These are phyloP conservation scores for Poronia punctata DNA, from an alignment of 495 filamentous ascomycete genomes.

Conservation along the genomic window DNA sequence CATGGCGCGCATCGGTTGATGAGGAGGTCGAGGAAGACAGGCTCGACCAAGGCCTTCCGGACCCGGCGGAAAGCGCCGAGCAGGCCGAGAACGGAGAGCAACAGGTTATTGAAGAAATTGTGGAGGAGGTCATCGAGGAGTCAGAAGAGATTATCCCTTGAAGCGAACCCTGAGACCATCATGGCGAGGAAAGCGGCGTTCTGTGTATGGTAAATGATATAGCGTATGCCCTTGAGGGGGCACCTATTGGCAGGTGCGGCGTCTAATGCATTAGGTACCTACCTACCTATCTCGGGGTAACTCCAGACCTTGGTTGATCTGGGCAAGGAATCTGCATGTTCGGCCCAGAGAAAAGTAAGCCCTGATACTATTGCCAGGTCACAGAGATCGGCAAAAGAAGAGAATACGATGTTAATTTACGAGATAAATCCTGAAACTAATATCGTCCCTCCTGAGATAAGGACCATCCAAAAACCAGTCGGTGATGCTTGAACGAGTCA, in stretches of 20 bases:
- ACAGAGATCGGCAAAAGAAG: too few species aligned
- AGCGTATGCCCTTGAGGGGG: not conserved
- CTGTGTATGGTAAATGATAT: conserved; percentile 18
- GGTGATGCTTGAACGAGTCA: too few species aligned
- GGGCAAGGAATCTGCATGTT: too few species aligned
- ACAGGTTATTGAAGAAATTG: conserved; percentile 74
- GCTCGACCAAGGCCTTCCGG: conserved; percentile 56
- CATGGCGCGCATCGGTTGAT: conserved; percentile 71
- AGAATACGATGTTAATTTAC: too few species aligned
- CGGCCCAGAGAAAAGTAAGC: too few species aligned
- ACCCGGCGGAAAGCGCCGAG: conserved; percentile 53
- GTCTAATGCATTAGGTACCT: conserved; percentile 6
- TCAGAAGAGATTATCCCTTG: conserved; percentile 60
- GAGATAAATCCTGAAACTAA: too few species aligned
- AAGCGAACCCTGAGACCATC: not conserved
- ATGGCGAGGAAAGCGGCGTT: conserved; percentile 22
- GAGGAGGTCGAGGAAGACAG: conserved; percentile 68
- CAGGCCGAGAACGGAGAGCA: conserved; percentile 55
- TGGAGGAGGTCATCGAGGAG: conserved; percentile 93
- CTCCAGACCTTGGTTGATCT: too few species aligned
- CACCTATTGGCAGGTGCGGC: conserved; percentile 2
- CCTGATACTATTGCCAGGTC: too few species aligned
- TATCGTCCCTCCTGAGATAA: too few species aligned
- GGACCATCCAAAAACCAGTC: too few species aligned
- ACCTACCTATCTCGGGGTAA: too few species aligned